phyloP scores from a whole-genome alignment of 352 stramenopile species.

The Stephanocyclus meneghinianus region DNA sequence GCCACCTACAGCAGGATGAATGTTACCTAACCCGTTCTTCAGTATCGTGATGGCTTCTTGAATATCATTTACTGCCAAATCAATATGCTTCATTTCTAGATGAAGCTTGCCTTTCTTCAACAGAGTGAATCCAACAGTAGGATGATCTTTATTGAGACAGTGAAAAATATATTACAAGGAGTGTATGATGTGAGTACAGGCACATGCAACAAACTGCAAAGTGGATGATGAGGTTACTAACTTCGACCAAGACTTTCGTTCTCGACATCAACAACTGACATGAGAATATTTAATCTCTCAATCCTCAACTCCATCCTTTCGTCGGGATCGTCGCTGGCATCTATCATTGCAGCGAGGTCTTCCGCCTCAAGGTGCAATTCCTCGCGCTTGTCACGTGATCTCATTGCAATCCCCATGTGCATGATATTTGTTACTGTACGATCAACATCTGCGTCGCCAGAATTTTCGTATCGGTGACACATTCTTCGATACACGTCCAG shows the following conservation, averaged over 20 bases:
- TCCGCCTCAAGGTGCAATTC: constrained; percentile 44
- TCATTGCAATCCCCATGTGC: constrained; percentile 54
- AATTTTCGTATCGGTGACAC: constrained; percentile 55
- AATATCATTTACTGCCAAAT: constrained; percentile 53
- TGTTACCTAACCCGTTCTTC: constrained; percentile 39
- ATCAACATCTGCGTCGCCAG: constrained; percentile 53
- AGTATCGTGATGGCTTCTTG: constrained; percentile 41
- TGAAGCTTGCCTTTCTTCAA: constrained; percentile 53
- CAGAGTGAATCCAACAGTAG: constrained; percentile 47
- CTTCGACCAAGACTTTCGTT: constrained; percentile 41
- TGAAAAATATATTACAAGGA: neutral
- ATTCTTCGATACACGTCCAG: constrained; percentile 52
- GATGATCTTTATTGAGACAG: constrained; percentile 25
- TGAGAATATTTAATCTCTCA: constrained; percentile 49
- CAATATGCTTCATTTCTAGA: constrained; percentile 53
- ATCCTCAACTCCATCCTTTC: constrained; percentile 31
- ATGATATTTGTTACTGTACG: constrained; percentile 56
- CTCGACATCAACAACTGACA: constrained; percentile 51
- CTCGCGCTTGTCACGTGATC: constrained; percentile 29
- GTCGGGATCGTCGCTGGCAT: constrained; percentile 12
- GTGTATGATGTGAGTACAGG: neutral
- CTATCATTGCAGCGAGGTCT: constrained; percentile 20
- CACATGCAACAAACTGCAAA: neutral
- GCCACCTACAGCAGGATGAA: constrained; percentile 50
- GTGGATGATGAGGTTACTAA: constrained; percentile 8